These are phyloP conservation scores for Blastocystis hominis DNA, from an alignment of 352 stramenopile species.

Conservation along the genomic window DNA sequence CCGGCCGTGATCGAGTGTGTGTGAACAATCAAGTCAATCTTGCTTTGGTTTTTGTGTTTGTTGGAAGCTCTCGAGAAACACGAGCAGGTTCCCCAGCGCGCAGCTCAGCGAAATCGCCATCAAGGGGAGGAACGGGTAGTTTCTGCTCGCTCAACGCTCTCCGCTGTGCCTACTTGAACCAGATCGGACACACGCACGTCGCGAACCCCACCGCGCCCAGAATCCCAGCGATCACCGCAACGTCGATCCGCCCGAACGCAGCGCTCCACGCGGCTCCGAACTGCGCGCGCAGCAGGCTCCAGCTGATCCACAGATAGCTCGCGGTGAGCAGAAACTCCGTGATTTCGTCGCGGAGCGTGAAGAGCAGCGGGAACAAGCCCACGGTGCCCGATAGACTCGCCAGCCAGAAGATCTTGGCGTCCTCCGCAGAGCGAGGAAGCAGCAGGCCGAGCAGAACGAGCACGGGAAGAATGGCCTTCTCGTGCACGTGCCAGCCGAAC, in stretches of 20 bases:
- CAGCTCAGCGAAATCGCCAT: slow-evolving; percentile 71
- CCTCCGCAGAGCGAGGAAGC: slow-evolving; percentile 69
- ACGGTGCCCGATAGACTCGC: slow-evolving; percentile 68
- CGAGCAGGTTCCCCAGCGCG: slow-evolving; percentile 70
- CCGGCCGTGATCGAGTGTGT: background rate
- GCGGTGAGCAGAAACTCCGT: slow-evolving; percentile 70
- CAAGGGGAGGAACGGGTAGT: slow-evolving; percentile 68
- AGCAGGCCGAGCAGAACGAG: slow-evolving; percentile 63
- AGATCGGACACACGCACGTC: background rate
- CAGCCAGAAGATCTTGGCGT: slow-evolving; percentile 74
- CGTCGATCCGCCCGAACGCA: background rate
- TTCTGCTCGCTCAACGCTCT: slow-evolving; percentile 46
- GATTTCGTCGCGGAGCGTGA: slow-evolving; percentile 70
- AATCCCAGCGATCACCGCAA: background rate
- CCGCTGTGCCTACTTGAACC: slow-evolving; percentile 60
- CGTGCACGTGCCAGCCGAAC: slow-evolving; percentile 94
- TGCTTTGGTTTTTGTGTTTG: slow-evolving; percentile 66
- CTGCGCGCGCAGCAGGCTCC: slow-evolving; percentile 67
- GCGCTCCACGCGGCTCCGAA: slow-evolving; percentile 64
- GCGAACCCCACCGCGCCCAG: background rate
- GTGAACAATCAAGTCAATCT: background rate
- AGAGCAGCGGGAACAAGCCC: slow-evolving; percentile 74
- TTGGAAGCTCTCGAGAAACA: slow-evolving; percentile 68
- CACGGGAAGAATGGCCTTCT: slow-evolving; percentile 85
- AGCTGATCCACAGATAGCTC: slow-evolving; percentile 67